These are phyloP conservation scores for Aureobasidium lini DNA, from an alignment of 2,329 filamentous ascomycete species.

Conservation along the genomic window DNA sequence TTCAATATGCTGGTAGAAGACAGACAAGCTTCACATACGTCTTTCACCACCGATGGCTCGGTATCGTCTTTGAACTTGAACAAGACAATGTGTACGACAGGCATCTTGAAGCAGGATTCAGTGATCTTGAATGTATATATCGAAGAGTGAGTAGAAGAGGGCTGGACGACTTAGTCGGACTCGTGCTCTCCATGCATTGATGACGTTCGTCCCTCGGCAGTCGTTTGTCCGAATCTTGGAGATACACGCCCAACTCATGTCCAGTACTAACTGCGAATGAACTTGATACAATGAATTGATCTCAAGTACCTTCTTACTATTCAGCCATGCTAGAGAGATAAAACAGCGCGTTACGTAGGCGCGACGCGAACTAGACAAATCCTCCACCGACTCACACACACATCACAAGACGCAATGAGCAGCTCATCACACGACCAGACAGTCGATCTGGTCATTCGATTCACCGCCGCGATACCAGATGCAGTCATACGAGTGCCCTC, in stretches of 20 bases:
- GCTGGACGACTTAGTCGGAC: background rate
- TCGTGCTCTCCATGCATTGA: background rate
- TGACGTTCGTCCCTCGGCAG: background rate
- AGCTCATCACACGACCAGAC: constrained; percentile 24
- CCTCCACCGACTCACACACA: background rate
- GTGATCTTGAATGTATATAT: too few relatives aligned
- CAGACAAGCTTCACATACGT: constrained; percentile 37
- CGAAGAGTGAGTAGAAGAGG: background rate
- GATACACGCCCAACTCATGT: too few relatives aligned
- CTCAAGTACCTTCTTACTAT: background rate
- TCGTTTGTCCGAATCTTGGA: too few relatives aligned
- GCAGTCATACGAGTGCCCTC: constrained; percentile 67
- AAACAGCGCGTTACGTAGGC: background rate
- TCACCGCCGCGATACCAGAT: constrained; percentile 78
- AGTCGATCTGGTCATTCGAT: constrained; percentile 79
- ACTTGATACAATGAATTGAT: too few relatives aligned
- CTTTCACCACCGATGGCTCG: constrained; percentile 44
- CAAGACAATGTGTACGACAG: constrained; percentile 61
- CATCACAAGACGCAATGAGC: background rate
- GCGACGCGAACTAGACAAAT: background rate
- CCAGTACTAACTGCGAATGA: too few relatives aligned
- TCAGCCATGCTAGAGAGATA: background rate
- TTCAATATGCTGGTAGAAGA: background rate
- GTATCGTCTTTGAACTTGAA: constrained; percentile 55
- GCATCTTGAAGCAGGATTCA: constrained; percentile 38